Base-by-base conservation (phyloP, 176 grass and related monocot species). In the Poa pratensis region DNA sequence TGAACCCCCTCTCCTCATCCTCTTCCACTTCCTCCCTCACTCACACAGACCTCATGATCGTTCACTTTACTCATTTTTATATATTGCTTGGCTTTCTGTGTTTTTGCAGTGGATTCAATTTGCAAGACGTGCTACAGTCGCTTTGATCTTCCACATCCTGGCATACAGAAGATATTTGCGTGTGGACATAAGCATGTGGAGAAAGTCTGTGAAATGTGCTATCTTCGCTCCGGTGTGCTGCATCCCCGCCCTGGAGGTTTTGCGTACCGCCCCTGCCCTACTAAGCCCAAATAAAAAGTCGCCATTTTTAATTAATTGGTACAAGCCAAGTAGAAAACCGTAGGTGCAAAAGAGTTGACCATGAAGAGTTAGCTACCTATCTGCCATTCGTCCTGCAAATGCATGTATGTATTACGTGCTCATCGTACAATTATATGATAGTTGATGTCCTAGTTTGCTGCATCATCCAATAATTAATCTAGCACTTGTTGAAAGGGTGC, bases 131-230 rank as follows among this genome's bases (percentile, higher is more conserved):
- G 80, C 20, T 12, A 24, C 30, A 2, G 6, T 6, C 65, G 48
- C 12, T 82, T 54, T 54, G 10, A 65, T 49, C 37, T 30, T 45
- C 77, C 77, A 64, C 58, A 32, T 80, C 77, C 39, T 80, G 12
- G 13, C 22, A 46, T 19, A 63, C 1, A 24, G 28, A 10, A 53
- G 20, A 11, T 14, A 69, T 79, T 64, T 79, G 58, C 39, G 7
- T 69, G 79, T 82, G 79, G 46, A 55, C 79, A 81, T 53, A 9
- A 53, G 17, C 32, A 81, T 9, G 63, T 37, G 30, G 12, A 53
- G 19, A 24, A 17, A 69, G 64, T 82, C 63, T 82, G 79, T 61
- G 20, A 78, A 42, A 78, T 78, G 76, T 78, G 76, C 54, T 78
- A 78, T 61, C 32, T 9, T 23, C 7, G 20, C 34, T 78, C 76